Evolutionary conservation across 257 asterid genomes (phyloP).

Genomic region (Eucommia ulmoides): DNA sequence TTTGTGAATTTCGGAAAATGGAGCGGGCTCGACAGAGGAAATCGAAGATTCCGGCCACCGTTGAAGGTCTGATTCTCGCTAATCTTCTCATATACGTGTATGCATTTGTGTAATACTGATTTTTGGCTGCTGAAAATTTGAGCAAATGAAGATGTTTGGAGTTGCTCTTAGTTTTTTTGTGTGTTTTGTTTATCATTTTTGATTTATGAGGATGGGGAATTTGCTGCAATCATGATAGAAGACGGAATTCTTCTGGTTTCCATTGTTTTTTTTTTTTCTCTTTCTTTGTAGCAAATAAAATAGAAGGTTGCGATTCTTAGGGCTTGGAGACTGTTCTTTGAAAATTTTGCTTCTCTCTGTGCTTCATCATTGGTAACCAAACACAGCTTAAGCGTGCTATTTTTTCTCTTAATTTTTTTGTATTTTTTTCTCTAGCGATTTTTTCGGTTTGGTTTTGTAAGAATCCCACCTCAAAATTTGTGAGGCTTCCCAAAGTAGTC

Average conservation of each 20-base stretch:
- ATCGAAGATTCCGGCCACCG: slow-evolving; percentile 56
- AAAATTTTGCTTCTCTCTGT: background rate
- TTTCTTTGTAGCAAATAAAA: too few species aligned
- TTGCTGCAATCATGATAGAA: background rate
- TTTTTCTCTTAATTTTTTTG: too few species aligned
- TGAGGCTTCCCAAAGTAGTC: too few species aligned
- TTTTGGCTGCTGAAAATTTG: background rate
- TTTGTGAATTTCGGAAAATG: slow-evolving; percentile 39
- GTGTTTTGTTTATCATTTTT: background rate
- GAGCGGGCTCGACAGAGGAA: slow-evolving; percentile 77
- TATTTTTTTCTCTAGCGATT: too few species aligned
- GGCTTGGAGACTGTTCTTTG: too few species aligned
- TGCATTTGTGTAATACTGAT: background rate
- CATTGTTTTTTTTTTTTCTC: too few species aligned
- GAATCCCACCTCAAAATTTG: too few species aligned
- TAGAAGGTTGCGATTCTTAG: too few species aligned
- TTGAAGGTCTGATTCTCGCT: slow-evolving; percentile 42
- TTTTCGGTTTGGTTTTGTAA: too few species aligned
- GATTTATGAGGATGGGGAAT: background rate
- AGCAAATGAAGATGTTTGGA: background rate
- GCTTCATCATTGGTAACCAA: background rate
- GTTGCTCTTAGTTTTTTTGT: background rate
- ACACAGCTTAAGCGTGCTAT: too few species aligned
- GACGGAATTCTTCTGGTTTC: too few species aligned
- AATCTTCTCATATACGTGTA: too few species aligned